Conservation (phyloP, 352 stramenopile genomes). For the Pythium diclinum region DNA sequence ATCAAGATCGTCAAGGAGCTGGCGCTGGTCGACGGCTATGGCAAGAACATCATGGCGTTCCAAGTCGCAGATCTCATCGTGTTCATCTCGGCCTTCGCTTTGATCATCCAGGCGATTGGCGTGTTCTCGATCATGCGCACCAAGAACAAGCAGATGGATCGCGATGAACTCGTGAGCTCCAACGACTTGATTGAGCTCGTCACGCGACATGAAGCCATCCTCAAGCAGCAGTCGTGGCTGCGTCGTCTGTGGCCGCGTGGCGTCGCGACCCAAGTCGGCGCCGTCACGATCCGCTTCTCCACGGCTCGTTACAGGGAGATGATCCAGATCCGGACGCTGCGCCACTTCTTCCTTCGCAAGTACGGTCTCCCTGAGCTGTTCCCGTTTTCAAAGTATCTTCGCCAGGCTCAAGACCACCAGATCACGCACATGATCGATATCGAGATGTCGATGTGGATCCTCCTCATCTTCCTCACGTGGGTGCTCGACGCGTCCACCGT, state of each 20-base stretch:
- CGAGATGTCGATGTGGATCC: constrained; percentile 49
- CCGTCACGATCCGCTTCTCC: constrained; percentile 10
- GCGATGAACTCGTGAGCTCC: constrained; percentile 25
- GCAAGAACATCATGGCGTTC: constrained; percentile 30
- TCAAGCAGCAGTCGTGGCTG: constrained; percentile 14
- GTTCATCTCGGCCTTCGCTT: constrained; percentile 31
- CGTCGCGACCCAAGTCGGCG: background rate
- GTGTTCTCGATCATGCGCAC: constrained; percentile 29
- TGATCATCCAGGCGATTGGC: constrained; percentile 33
- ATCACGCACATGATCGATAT: constrained; percentile 78
- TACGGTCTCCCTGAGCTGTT: constrained; percentile 27
- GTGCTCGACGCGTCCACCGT: constrained; percentile 13
- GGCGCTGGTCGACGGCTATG: constrained; percentile 13
- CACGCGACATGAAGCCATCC: constrained; percentile 25
- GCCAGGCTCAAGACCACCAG: constrained; percentile 64
- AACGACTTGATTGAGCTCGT: constrained; percentile 25
- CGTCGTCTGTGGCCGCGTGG: constrained; percentile 14
- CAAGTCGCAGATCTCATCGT: constrained; percentile 35
- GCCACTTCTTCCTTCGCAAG: constrained; percentile 24
- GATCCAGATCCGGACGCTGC: constrained; percentile 20
- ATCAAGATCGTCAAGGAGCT: constrained; percentile 37
- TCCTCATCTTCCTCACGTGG: constrained; percentile 25
- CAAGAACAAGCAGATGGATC: constrained; percentile 29
- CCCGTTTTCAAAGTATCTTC: constrained; percentile 71
- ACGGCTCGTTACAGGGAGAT: constrained; percentile 18